phyloP scores from a whole-genome alignment of 805 yeast genomes.

The Ogataea allantospora region DNA sequence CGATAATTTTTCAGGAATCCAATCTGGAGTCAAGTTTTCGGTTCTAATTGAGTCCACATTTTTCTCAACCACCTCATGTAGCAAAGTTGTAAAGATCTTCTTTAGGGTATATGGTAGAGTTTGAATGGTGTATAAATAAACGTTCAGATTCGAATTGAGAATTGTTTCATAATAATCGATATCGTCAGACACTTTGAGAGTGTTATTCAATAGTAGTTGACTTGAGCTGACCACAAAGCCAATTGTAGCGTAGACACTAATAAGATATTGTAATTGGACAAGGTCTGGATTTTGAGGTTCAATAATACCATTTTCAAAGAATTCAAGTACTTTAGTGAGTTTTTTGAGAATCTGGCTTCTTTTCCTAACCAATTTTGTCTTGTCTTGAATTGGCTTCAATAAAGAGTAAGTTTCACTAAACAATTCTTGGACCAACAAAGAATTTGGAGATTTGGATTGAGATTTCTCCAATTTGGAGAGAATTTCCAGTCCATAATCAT shows the following conservation, averaged over 20 bases:
- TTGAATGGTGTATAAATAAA: slow-evolving; percentile 41
- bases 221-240: slow-evolving; percentile 18
- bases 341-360: neutral
- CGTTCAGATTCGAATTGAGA: slow-evolving; percentile 32
- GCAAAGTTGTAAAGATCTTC: slow-evolving; percentile 18
- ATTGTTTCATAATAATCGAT: slow-evolving; percentile 47
- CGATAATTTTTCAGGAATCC: slow-evolving; percentile 23
- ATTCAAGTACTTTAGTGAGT: slow-evolving; percentile 10
- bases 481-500: slow-evolving; percentile 15
- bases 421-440: slow-evolving; percentile 12
- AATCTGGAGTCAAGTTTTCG: slow-evolving; percentile 22
- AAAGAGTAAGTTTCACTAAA: slow-evolving; percentile 19
- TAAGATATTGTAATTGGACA: slow-evolving; percentile 24
- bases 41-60: slow-evolving; percentile 15
- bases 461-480: slow-evolving; percentile 16
- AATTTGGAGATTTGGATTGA: slow-evolving; percentile 2
- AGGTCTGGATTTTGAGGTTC: slow-evolving; percentile 13
- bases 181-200: slow-evolving; percentile 43
- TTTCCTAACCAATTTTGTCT: slow-evolving; percentile 3
- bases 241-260: slow-evolving; percentile 23
- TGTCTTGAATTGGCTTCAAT: slow-evolving; percentile 19
- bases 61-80: slow-evolving; percentile 27
- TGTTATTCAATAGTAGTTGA: slow-evolving; percentile 36
- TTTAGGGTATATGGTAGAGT: slow-evolving; percentile 32
- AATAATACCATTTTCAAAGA: slow-evolving; percentile 19